Evolutionary conservation across 257 asterid genomes (phyloP), one percentile per base, ranked within the genome.

Genomic region (Solanum sitiens): DNA sequence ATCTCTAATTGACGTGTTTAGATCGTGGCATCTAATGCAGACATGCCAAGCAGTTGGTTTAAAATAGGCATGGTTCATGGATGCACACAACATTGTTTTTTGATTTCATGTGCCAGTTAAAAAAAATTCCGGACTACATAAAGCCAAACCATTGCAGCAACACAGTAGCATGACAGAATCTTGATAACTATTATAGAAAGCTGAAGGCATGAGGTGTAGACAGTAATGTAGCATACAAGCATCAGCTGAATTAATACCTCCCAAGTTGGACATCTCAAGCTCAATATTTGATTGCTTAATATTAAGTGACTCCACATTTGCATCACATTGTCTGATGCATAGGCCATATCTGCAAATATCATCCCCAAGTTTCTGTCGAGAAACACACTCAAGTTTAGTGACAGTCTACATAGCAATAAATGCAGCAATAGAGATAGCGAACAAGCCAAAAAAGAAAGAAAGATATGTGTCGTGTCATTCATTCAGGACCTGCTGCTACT

Each of bases 311-410:
- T 87, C 13, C 85, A 95, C 23, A 7, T 86, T 88, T 3, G 5
- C 59, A 44, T 87, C 50, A 56, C 56, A 90, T 45, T 33, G 16
- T 3, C 53, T 63, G 85, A 70, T 20, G 83, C 20, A 44, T 87
- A 40, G 8, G n/a, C 85, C 92, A 45, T 70, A 88, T 13, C 50
- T 73, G 25, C 25, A 0, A 86, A 95, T 70, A 30, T 93, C 91
- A 7, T 92, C 91, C 87, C 23, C 92, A 10, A 94, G 92, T 83
- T 88, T 91, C 93, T 94, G 89, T 4, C 53, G 14, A 65, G 67
- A 84, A 86, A 83, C 80, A 14, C 23, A 23, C 80, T 86, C 87
- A 39, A 35, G 42, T 77, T 71, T 89, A 86, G 44, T 18, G 27
- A 47, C 44, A 80, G 85, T 47, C 67, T 73, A 75, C 35, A 11